These are phyloP conservation scores for Paragyromitra xinjiangensis DNA, from an alignment of 495 filamentous ascomycete species.

Conservation along the genomic window DNA sequence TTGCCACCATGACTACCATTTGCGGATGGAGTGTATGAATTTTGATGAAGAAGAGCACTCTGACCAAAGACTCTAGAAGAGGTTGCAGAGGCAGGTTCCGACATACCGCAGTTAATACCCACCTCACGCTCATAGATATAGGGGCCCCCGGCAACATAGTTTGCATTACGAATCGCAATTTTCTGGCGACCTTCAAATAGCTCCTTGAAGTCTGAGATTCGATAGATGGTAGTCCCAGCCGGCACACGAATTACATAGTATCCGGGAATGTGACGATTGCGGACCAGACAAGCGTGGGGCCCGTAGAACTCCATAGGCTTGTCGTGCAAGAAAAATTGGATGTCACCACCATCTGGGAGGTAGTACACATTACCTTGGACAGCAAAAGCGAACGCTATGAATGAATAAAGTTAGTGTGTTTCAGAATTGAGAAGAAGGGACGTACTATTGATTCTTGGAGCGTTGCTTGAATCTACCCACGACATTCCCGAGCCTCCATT, in stretches of 20 bases:
- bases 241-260: constrained; percentile 51
- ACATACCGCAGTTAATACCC: constrained; percentile 49
- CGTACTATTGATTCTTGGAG: constrained; percentile 38
- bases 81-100: not conserved
- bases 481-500: not conserved
- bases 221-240: constrained; percentile 5
- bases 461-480: not conserved
- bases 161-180: constrained; percentile 22
- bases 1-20: not conserved
- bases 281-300: constrained; percentile 47
- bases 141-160: constrained; percentile 21
- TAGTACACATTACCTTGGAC: constrained; percentile 14
- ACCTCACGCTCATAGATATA: constrained; percentile 47
- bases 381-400: constrained; percentile 10
- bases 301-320: constrained; percentile 53
- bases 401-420: constrained; percentile 8
- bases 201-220: constrained; percentile 1
- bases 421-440: not conserved
- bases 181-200: constrained; percentile 27
- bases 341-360: constrained; percentile 45
- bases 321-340: constrained; percentile 50
- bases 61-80: constrained; percentile 8
- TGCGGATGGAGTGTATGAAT: not conserved
- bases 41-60: not conserved
- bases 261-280: constrained; percentile 37